Percentiles rank a stretch among this genome's conserved stretches.
Evolutionary conservation across 2,329 filamentous ascomycete species (phyloP).

Genomic region (Calonectria multiphialidica): DNA sequence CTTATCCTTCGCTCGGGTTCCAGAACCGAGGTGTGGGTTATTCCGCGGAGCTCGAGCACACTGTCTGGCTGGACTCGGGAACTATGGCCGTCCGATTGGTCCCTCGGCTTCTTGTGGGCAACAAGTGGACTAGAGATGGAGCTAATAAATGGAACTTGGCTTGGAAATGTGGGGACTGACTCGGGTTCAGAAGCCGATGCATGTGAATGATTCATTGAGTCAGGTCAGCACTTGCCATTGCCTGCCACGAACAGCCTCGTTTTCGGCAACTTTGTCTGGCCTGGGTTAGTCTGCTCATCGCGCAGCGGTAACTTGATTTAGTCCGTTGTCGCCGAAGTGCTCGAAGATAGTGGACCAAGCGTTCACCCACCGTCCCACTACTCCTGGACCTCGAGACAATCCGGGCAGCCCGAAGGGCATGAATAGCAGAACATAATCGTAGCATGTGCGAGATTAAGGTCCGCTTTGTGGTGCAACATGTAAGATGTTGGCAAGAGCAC

Average conservation of each 20-base stretch:
- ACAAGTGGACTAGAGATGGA: neutral
- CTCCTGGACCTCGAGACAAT: neutral
- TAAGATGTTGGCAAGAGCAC: no score
- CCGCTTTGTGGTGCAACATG: no score
- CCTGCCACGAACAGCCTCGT: neutral
- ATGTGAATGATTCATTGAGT: neutral
- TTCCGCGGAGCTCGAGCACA: no score
- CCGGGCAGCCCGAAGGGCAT: neutral
- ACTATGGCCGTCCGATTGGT: conserved; percentile 27
- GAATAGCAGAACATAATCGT: neutral
- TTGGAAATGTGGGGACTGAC: neutral
- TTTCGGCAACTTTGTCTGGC: neutral
- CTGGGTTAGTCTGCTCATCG: neutral
- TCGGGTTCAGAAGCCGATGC: neutral
- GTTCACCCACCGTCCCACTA: neutral
- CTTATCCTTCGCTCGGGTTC: neutral
- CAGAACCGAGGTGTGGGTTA: conserved; percentile 1
- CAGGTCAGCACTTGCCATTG: no score
- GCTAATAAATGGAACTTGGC: neutral
- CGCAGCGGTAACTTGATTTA: neutral
- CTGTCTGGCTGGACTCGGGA: conserved; percentile 10
- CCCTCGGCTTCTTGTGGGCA: neutral
- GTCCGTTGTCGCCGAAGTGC: neutral
- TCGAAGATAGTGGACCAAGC: neutral
- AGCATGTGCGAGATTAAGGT: neutral